Evolutionary conservation across 495 filamentous ascomycete genomes (phyloP).

Genomic region (Xylaria telfairii): DNA sequence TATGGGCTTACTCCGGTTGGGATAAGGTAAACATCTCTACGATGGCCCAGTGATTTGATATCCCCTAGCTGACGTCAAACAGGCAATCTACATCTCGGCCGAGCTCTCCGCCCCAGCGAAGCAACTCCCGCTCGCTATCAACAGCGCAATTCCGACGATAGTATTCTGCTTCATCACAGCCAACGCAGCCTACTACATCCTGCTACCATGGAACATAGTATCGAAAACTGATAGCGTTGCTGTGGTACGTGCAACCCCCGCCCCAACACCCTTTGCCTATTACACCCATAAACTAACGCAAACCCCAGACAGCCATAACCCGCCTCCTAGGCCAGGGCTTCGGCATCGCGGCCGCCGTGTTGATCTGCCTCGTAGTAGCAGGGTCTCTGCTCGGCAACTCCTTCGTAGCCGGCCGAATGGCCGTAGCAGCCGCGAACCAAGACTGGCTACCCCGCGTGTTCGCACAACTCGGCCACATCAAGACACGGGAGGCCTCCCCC

Average conservation of each 20-base stretch:
- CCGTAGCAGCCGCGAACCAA: conserved; percentile 60
- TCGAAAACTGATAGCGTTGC: conserved; percentile 61
- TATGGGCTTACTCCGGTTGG: conserved; percentile 67
- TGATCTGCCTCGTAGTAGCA: conserved; percentile 59
- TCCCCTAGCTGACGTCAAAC: conserved; percentile 1
- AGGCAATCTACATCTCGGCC: conserved; percentile 62
- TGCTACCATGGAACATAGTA: conserved; percentile 60
- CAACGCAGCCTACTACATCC: conserved; percentile 61
- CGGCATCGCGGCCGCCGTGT: conserved; percentile 52
- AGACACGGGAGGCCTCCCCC: too few relatives aligned
- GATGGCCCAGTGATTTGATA: neutral
- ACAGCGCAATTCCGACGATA: conserved; percentile 61
- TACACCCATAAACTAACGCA: neutral
- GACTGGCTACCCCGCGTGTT: conserved; percentile 57
- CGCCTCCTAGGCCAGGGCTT: conserved; percentile 55
- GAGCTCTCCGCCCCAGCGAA: conserved; percentile 56
- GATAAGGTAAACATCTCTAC: conserved; percentile 57
- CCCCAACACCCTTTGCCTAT: neutral
- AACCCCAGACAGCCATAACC: conserved; percentile 56
- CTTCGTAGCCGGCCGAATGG: conserved; percentile 63
- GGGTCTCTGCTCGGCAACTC: conserved; percentile 63
- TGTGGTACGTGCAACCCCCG: conserved; percentile 51
- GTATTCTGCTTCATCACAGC: conserved; percentile 60
- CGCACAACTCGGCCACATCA: conserved; percentile 47
- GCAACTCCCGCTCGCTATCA: conserved; percentile 62